Conservation (phyloP, 1,139 yeast species). For the Hyphopichia buzzinii region DNA sequence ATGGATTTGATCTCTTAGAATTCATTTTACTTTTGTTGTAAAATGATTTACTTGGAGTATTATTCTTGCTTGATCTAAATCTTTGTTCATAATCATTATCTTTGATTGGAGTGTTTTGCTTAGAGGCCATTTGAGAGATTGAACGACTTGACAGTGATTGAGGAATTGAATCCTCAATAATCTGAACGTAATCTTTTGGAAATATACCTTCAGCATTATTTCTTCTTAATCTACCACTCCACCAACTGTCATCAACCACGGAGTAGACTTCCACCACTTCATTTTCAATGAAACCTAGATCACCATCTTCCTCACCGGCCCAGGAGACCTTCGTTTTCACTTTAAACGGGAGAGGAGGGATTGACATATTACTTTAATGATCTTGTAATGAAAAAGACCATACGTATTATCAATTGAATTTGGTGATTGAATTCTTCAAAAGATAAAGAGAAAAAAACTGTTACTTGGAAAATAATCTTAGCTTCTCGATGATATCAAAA, state of each 20-base stretch:
- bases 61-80: constrained; percentile 11
- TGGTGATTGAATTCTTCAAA: background rate
- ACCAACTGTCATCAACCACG: constrained; percentile 87
- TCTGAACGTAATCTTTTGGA: constrained; percentile 83
- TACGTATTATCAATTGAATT: background rate
- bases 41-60: constrained; percentile 17
- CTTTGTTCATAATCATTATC: constrained; percentile 12
- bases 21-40: constrained; percentile 11
- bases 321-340: constrained; percentile 83
- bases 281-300: constrained; percentile 90
- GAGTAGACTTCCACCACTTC: constrained; percentile 82
- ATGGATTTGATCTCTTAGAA: constrained; percentile 14
- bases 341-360: constrained; percentile 58
- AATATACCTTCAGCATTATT: constrained; percentile 83
- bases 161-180: constrained; percentile 32
- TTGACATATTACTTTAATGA: constrained; percentile 1
- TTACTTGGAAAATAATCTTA: background rate
- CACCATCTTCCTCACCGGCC: constrained; percentile 87
- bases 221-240: constrained; percentile 79
- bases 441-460: background rate
- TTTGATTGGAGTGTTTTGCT: constrained; percentile 18
- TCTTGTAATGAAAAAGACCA: background rate
- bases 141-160: constrained; percentile 15
- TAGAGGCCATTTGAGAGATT: constrained; percentile 9
- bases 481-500: background rate